Percentiles rank a stretch among this genome's conserved stretches.
Evolutionary conservation across 768 basidiomycete genomes (phyloP).

Genomic region (Piloderma croceum): DNA sequence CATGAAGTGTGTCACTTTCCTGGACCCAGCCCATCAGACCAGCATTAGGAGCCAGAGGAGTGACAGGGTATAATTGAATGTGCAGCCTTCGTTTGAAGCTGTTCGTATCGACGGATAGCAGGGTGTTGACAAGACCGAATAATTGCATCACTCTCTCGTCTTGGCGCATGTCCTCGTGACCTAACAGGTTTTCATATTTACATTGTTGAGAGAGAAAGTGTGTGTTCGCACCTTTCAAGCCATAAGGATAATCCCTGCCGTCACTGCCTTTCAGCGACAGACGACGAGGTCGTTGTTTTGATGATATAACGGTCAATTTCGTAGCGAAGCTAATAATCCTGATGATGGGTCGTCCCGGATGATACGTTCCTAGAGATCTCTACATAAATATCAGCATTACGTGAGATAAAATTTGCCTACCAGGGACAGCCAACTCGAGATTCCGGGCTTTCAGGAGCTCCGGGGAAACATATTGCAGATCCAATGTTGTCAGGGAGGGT

Average conservation of each 20-base stretch:
- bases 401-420: constrained; percentile 33
- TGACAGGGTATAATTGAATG: constrained; percentile 89
- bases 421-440: constrained; percentile 94
- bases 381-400: constrained; percentile 1
- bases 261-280: constrained; percentile 85
- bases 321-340: constrained; percentile 80
- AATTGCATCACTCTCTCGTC: constrained; percentile 99
- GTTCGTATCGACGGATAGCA: constrained; percentile 87
- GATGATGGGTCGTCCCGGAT: constrained; percentile 78
- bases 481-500: constrained; percentile 80
- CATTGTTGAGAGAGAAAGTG: background rate
- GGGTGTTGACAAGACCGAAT: constrained; percentile 93
- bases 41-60: constrained; percentile 91
- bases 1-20: constrained; percentile 92
- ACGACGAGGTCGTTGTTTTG: constrained; percentile 93
- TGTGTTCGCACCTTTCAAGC: constrained; percentile 67
- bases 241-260: constrained; percentile 87
- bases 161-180: constrained; percentile 97
- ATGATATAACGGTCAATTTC: constrained; percentile 89
- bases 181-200: constrained; percentile 31
- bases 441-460: constrained; percentile 82
- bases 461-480: constrained; percentile 96
- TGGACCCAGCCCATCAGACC: constrained; percentile 94
- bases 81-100: constrained; percentile 95
- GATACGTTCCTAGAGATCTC: constrained; percentile 70